phyloP scores from a whole-genome alignment of 2,329 filamentous ascomycete genomes.

The Penicillium sp. region DNA sequence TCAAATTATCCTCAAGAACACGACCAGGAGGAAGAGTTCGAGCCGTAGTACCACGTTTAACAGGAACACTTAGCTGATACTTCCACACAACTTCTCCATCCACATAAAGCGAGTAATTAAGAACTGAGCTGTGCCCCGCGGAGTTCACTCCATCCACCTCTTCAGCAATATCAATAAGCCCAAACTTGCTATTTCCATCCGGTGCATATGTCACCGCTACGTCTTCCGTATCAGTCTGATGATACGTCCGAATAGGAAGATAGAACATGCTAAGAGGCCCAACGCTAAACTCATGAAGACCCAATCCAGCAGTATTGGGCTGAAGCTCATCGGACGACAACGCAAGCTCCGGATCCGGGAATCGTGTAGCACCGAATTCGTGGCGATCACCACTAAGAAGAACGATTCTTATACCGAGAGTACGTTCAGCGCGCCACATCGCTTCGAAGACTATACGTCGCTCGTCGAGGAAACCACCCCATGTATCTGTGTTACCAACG shows the following conservation, averaged over 20 bases:
- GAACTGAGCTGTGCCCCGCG: conserved; percentile 52
- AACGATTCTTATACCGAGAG: conserved; percentile 71
- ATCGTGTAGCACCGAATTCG: conserved; percentile 88
- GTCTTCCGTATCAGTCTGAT: conserved; percentile 77
- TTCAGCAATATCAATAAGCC: conserved; percentile 74
- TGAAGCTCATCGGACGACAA: conserved; percentile 16
- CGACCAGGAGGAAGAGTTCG: conserved; percentile 30
- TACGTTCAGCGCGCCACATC: conserved; percentile 82
- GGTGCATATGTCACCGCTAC: conserved; percentile 80
- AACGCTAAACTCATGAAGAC: conserved; percentile 83
- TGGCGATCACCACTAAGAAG: conserved; percentile 91
- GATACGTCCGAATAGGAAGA: conserved; percentile 78
- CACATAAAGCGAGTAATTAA: conserved; percentile 80
- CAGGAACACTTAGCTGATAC: conserved; percentile 42
- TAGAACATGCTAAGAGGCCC: conserved; percentile 95
- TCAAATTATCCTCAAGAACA: conserved; percentile 32
- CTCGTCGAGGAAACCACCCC: conserved; percentile 87
- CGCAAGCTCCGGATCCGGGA: conserved; percentile 49
- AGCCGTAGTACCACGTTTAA: conserved; percentile 14
- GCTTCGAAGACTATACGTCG: conserved; percentile 76
- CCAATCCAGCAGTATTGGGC: conserved; percentile 31
- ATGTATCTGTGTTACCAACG: conserved; percentile 83
- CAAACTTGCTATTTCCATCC: conserved; percentile 85
- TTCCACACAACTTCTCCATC: conserved; percentile 79
- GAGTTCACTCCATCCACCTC: conserved; percentile 46